Evolutionary conservation across 345 rosid genomes (phyloP).

Genomic region (Microcos paniculata): DNA sequence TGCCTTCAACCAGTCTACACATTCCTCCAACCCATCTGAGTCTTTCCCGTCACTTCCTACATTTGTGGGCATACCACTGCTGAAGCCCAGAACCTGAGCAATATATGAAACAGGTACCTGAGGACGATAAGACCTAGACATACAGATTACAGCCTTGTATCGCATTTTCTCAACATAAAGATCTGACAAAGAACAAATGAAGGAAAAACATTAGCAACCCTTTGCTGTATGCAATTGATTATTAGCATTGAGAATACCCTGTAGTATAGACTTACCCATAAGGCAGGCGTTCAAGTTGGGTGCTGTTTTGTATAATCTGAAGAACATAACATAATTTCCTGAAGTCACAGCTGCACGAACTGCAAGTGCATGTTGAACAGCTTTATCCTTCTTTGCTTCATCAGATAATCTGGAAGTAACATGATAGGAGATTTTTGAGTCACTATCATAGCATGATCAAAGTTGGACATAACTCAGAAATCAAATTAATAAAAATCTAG

Average conservation of each 20-base stretch:
- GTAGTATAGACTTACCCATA: constrained; percentile 62
- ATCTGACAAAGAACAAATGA: constrained; percentile 49
- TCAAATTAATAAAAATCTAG: not conserved
- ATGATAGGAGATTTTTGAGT: not conserved
- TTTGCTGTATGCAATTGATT: not conserved
- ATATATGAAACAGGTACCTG: constrained; percentile 72
- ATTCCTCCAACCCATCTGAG: constrained; percentile 59
- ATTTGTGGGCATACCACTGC: constrained; percentile 23
- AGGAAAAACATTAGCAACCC: not conserved
- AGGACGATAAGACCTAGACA: constrained; percentile 91
- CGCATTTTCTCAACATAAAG: constrained; percentile 91
- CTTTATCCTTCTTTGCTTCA: constrained; percentile 68
- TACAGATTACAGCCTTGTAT: constrained; percentile 83
- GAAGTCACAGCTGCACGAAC: constrained; percentile 94
- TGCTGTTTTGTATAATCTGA: constrained; percentile 78
- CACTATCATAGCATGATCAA: not conserved
- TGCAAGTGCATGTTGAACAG: constrained; percentile 92
- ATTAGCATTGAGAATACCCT: not conserved
- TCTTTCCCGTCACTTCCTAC: constrained; percentile 62
- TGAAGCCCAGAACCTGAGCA: constrained; percentile 74
- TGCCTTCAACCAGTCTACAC: constrained; percentile 83
- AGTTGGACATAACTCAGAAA: not conserved
- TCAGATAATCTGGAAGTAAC: constrained; percentile 58
- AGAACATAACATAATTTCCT: constrained; percentile 86
- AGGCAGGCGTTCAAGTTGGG: constrained; percentile 88